Evolutionary conservation across 2,329 filamentous ascomycete species (phyloP), one percentile per base, ranked within the genome.

Genomic region (Orbilia oligospora): DNA sequence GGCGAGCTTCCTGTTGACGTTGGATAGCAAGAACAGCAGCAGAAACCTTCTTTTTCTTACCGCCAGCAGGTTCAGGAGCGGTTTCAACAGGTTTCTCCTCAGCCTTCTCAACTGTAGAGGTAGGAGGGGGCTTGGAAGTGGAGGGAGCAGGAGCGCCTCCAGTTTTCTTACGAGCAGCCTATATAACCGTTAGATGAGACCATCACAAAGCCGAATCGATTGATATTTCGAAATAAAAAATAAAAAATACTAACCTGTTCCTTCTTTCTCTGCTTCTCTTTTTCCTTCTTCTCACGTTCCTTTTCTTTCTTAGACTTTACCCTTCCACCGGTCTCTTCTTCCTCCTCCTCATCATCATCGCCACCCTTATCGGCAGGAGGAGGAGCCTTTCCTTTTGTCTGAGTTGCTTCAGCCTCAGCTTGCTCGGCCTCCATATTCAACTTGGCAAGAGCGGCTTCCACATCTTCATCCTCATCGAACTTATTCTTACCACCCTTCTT

Each of bases 261-360:
- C 90, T 94, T 99, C 87, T 99, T 99, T 81, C 94, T 89, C 86
- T 96, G 93, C 90, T 99, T 99, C 87, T 99, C 96, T 79, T 93
- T 91, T 87, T 99, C 96, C 87, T 97, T 99, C 89, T 95, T 98
- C 83, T 95, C 88, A 86, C 93, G 97, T 85, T 99, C 96, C 87
- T 99, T 99, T 87, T 99, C 94, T 75, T 97, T 96, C 89, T 98
- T 99, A 46, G 93, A 97, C 86, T 98, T 90, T 61, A 98, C 88
- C 70, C 90, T 89, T 53, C 91, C 91, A 76, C 87, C 87, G 3
- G 87, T 88, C 6, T 85, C 89, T 10, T 86, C 87, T 18, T 87
- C 87, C 20, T 87, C 48, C 2, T 51, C 88, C 1, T 87, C 88
- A 5, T 87, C 88, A 24, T 86, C 87, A 16, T 83, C 86, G 12